These are phyloP conservation scores for Syncephalastrum sp. DNA, from an alignment of 371 early-diverging fungal species.

Conservation along the genomic window DNA sequence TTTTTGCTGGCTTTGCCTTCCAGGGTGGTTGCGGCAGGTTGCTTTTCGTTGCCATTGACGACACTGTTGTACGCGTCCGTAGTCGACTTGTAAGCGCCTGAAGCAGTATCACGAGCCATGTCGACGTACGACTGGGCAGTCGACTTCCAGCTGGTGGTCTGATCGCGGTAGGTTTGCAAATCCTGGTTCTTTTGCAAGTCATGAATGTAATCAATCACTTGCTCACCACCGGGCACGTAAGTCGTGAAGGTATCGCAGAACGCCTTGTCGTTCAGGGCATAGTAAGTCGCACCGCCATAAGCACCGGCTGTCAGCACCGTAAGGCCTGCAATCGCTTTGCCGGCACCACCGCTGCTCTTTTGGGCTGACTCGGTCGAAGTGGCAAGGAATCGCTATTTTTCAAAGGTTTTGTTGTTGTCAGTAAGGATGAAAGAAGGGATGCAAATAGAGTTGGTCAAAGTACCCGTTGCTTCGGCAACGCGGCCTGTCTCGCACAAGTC, in stretches of 20 bases:
- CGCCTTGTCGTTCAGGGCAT: constrained; percentile 22
- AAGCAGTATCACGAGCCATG: constrained; percentile 23
- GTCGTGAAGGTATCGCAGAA: constrained; percentile 25
- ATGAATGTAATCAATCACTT: constrained; percentile 22
- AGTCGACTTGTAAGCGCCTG: constrained; percentile 22
- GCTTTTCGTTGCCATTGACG: too few relatives aligned
- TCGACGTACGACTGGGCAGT: constrained; percentile 18
- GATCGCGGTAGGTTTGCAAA: constrained; percentile 15
- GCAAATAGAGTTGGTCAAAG: too few relatives aligned
- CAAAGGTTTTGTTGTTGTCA: not conserved
- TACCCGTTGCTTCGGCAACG: too few relatives aligned
- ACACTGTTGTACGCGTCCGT: constrained; percentile 14
- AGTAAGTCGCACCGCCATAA: constrained; percentile 27
- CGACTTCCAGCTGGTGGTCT: constrained; percentile 14
- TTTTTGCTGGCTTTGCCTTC: constrained; percentile 8
- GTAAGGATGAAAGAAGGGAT: too few relatives aligned
- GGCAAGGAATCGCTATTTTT: not conserved
- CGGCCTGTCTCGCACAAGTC: too few relatives aligned
- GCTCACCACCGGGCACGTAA: constrained; percentile 26
- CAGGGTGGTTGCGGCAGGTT: not conserved
- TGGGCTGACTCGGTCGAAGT: not conserved
- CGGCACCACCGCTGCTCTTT: constrained; percentile 8
- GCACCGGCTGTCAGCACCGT: constrained; percentile 20
- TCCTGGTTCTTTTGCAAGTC: constrained; percentile 24
- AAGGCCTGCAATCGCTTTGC: constrained; percentile 11